phyloP scores from a whole-genome alignment of 495 filamentous ascomycete species.

The Penicillium simplicissimum region DNA sequence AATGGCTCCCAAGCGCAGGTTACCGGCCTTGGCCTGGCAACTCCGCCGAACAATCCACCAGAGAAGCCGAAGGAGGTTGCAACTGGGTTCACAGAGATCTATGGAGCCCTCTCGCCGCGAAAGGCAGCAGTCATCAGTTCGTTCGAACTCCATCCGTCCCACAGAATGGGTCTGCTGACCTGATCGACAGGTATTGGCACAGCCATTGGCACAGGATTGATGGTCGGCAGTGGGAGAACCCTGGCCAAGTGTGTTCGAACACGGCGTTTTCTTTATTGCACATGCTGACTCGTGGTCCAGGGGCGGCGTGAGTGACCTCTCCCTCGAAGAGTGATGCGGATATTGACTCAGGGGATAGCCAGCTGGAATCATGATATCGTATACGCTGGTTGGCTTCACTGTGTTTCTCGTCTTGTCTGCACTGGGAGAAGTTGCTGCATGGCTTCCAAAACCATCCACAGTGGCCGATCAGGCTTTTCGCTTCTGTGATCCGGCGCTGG shows the following conservation, averaged over 20 bases:
- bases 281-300: constrained; percentile 18
- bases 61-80: constrained; percentile 4
- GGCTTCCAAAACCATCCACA: constrained; percentile 55
- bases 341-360: constrained; percentile 38
- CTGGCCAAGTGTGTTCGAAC: constrained; percentile 54
- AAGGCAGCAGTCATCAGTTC: constrained; percentile 72
- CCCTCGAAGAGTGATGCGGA: background rate
- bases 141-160: constrained; percentile 6
- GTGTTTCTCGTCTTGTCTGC: constrained; percentile 63
- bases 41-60: background rate
- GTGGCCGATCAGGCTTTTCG: constrained; percentile 62
- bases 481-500: constrained; percentile 63
- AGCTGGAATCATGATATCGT: constrained; percentile 63
- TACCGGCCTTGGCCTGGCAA: background rate
- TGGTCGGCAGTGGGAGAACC: constrained; percentile 61
- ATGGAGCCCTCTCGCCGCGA: constrained; percentile 62
- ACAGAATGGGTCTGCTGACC: constrained; percentile 10
- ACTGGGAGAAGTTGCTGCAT: constrained; percentile 65
- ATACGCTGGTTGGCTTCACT: constrained; percentile 58
- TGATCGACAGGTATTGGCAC: constrained; percentile 67
- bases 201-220: constrained; percentile 74
- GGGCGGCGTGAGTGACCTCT: constrained; percentile 34
- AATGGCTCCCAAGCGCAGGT: background rate
- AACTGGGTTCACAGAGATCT: constrained; percentile 39
- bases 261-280: background rate